Percentiles rank a stretch among this genome's conserved stretches.
Conservation (phyloP, 805 yeast genomes). For the Hanseniaspora singularis region DNA sequence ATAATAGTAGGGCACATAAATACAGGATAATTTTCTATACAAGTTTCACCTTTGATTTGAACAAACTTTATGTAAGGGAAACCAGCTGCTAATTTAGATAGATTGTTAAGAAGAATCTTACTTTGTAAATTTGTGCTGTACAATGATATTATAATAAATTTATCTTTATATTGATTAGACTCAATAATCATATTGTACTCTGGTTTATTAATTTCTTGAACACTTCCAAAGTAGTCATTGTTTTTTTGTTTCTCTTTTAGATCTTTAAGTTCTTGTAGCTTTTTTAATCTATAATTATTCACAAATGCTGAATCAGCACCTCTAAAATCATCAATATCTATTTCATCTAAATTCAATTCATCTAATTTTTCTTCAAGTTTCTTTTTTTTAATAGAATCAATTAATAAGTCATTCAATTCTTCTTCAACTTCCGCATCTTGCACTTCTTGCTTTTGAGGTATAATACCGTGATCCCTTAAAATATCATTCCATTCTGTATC, state of each 20-base stretch:
- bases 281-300: slow-evolving; percentile 59
- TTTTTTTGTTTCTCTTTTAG: slow-evolving; percentile 32
- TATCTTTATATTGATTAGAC: slow-evolving; percentile 39
- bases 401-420: slow-evolving; percentile 72
- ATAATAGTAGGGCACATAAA: slow-evolving; percentile 82
- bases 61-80: slow-evolving; percentile 79
- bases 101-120: slow-evolving; percentile 51
- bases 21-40: slow-evolving; percentile 87
- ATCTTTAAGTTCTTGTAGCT: slow-evolving; percentile 61
- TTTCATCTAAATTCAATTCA: slow-evolving; percentile 80
- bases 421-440: slow-evolving; percentile 80
- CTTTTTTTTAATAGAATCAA: slow-evolving; percentile 58
- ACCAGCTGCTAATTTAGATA: slow-evolving; percentile 46
- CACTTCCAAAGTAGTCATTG: slow-evolving; percentile 54
- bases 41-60: slow-evolving; percentile 81
- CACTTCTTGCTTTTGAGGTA: slow-evolving; percentile 83
- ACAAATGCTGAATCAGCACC: slow-evolving; percentile 79
- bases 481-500: slow-evolving; percentile 99
- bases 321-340: slow-evolving; percentile 79
- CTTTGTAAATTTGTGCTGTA: slow-evolving; percentile 68
- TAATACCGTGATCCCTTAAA: slow-evolving; percentile 74
- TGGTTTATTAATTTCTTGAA: slow-evolving; percentile 68
- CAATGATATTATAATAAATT: slow-evolving; percentile 51
- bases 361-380: slow-evolving; percentile 40
- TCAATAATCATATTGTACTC: slow-evolving; percentile 83